Conservation (phyloP, 2,329 filamentous ascomycete species). For the Aspergillus novoparasiticus region DNA sequence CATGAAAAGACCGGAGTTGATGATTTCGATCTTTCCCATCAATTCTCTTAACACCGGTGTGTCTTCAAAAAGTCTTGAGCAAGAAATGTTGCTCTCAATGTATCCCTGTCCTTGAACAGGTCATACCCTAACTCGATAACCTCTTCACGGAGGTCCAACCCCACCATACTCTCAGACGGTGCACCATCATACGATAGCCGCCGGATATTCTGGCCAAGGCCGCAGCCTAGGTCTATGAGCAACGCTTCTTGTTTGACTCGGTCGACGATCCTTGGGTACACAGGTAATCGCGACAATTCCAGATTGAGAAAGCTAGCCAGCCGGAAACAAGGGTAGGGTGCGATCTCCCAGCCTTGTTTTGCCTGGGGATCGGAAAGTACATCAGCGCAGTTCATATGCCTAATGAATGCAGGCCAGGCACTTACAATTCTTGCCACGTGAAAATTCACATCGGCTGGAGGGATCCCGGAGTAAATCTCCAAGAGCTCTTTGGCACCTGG, state of each 20-base stretch:
- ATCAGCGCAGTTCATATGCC: too few relatives aligned
- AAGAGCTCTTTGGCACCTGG: too few relatives aligned
- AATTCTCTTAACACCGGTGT: background rate
- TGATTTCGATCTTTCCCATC: background rate
- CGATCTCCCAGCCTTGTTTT: background rate
- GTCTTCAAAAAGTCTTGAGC: slow-evolving; percentile 11
- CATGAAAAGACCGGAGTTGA: slow-evolving; percentile 16
- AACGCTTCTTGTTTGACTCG: background rate
- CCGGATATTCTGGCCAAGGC: background rate
- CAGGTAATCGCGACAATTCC: background rate
- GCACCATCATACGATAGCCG: background rate
- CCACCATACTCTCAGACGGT: background rate
- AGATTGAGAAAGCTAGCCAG: background rate
- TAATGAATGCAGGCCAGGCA: too few relatives aligned
- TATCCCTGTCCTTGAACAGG: background rate
- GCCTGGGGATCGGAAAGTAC: background rate
- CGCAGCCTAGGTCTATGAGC: slow-evolving; percentile 1
- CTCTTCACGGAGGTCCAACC: background rate
- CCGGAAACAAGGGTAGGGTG: background rate
- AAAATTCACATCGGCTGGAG: accelerated
- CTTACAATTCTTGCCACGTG: too few relatives aligned
- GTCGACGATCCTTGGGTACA: background rate
- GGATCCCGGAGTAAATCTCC: too few relatives aligned
- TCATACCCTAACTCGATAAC: background rate
- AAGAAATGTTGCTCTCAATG: background rate